Base-by-base conservation (phyloP, 2,329 filamentous ascomycete genomes). In the Trichophyton mentagrophytes region DNA sequence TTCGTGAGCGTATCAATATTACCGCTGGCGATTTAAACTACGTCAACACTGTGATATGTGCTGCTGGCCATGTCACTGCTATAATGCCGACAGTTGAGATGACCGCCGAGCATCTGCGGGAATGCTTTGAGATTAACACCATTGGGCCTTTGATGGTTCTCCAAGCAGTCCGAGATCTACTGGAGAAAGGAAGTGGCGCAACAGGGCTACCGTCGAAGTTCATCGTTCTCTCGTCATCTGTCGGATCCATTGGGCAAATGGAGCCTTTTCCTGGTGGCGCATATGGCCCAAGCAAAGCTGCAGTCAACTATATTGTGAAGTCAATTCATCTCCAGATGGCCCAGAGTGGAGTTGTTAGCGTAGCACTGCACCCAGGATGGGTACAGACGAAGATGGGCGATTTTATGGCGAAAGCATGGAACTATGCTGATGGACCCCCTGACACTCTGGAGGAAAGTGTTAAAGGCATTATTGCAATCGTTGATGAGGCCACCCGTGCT, bases 31-130 rank as follows among this genome's bases (percentile, higher is more conserved):
- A 66, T 3, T 65, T 72, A 53, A 63, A 66, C 15, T 70, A 71
- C 44, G 61, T 67, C 36, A 69, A 66, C 51, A 64, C 66, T 13
- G 68, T 72, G 25, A 64, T 64, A 58, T 66, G 64, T 46, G 69
- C 68, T 42, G 71, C 69, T 11, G 70, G 63, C 60, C 68, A 81
- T 61, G 78, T 80, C 3, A 77, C 78, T n/a, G 82, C 83, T 80
- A 84, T 85, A 65, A 76, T 79, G 3, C 82, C 82, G 17, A 78
- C 80, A 22, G 80, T 81, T 27, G 20, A 47, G 5, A 67, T 63
- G 2, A 47, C 65, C 1, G 63, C 65, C 3, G 61, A 65, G 13
- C 65, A 64, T 6, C 62, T 69, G 6, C 65, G 61, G 4, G 20
- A 49, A 3, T 61, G 58, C 22, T 66, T 69, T 40, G 62, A 66